Percentiles rank a stretch among this genome's conserved stretches.
phyloP scores from a whole-genome alignment of 2,329 filamentous ascomycete species.

The Arthroderma sp. region DNA sequence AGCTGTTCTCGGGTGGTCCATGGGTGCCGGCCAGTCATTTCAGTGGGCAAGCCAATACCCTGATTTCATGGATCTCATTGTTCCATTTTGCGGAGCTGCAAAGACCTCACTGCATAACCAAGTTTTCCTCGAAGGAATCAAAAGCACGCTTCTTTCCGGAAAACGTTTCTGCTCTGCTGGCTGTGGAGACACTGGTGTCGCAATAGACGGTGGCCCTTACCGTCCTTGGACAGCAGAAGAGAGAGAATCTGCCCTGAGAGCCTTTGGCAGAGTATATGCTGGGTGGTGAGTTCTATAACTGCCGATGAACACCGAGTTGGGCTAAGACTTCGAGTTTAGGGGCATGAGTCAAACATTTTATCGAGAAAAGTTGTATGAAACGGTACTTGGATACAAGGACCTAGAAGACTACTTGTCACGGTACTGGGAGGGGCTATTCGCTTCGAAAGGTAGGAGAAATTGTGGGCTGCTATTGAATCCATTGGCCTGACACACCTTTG shows the following conservation, averaged over 20 bases:
- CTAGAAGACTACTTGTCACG: slow-evolving; percentile 61
- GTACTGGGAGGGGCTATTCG: slow-evolving; percentile 66
- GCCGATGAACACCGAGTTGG: neutral
- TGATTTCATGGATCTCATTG: slow-evolving; percentile 51
- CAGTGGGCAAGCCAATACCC: slow-evolving; percentile 52
- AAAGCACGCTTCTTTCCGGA: slow-evolving; percentile 45
- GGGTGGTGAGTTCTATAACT: slow-evolving; percentile 40
- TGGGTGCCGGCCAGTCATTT: slow-evolving; percentile 55
- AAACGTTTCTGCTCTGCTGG: slow-evolving; percentile 43
- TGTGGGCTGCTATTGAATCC: too few species aligned
- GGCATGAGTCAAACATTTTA: slow-evolving; percentile 72
- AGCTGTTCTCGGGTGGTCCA: slow-evolving; percentile 56
- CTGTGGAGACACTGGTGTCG: slow-evolving; percentile 32
- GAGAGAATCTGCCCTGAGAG: slow-evolving; percentile 48
- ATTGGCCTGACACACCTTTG: neutral
- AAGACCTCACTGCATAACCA: slow-evolving; percentile 54
- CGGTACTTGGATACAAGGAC: slow-evolving; percentile 48
- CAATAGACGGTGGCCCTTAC: slow-evolving; percentile 26
- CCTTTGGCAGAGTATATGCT: slow-evolving; percentile 61
- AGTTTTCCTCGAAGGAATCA: slow-evolving; percentile 54
- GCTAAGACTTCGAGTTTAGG: slow-evolving; percentile 26
- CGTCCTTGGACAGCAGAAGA: slow-evolving; percentile 42
- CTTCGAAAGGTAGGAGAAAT: slow-evolving; percentile 43
- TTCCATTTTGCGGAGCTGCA: slow-evolving; percentile 55
- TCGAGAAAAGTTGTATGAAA: slow-evolving; percentile 55